These are phyloP conservation scores for Azolla pinnata DNA, from an alignment of 75 land plant species.

Conservation along the genomic window DNA sequence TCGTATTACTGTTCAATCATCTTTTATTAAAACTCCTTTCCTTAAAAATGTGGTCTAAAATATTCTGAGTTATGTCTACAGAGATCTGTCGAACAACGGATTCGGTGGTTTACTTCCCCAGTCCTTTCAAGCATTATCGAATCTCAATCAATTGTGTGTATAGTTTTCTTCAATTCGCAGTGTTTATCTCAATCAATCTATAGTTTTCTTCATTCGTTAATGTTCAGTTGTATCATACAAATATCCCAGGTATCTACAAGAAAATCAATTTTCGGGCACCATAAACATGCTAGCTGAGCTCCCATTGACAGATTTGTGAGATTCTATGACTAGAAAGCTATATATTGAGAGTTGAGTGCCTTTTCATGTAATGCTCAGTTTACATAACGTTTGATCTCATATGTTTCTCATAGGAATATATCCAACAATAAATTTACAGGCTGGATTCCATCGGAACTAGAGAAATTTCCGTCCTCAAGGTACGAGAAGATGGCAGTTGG, in stretches of 20 bases:
- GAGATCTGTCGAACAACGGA: conserved; percentile 76
- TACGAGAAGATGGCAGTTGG: no score
- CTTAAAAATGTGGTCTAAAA: no score
- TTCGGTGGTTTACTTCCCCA: conserved; percentile 53
- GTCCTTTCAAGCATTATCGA: conserved; percentile 51
- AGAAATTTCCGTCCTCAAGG: background rate
- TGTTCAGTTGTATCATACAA: background rate
- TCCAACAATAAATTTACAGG: conserved; percentile 76
- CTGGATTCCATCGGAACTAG: conserved; percentile 57
- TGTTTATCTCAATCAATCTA: no score
- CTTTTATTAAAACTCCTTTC: no score
- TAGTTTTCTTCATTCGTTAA: no score
- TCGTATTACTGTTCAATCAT: background rate
- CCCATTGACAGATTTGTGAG: conserved; percentile 53
- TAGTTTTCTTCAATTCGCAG: conserved; percentile 1
- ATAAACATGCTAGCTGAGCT: conserved; percentile 36
- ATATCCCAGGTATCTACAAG: conserved; percentile 46
- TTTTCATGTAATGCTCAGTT: no score
- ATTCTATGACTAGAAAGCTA: background rate
- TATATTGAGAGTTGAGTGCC: no score
- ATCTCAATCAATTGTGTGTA: conserved; percentile 51
- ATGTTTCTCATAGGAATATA: conserved; percentile 52
- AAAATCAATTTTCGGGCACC: conserved; percentile 57
- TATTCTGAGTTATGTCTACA: no score
- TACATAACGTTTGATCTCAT: background rate